phyloP scores from a whole-genome alignment of 495 filamentous ascomycete species.

The Penicillium tannophilum region DNA sequence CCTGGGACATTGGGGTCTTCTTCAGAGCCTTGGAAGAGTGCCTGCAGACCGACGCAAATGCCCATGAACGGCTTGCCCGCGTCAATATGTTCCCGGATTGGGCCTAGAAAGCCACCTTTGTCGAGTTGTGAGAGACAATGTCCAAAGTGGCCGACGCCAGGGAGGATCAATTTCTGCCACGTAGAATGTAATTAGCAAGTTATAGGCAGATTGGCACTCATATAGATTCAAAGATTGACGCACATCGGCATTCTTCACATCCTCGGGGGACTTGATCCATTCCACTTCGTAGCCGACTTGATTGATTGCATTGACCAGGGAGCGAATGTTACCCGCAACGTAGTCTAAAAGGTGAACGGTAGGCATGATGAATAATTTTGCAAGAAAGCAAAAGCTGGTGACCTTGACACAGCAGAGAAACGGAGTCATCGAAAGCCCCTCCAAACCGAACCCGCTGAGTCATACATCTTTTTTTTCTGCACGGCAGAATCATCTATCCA shows the following conservation, averaged over 20 bases:
- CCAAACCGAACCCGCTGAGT: constrained; percentile 33
- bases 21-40: constrained; percentile 80
- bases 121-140: constrained; percentile 87
- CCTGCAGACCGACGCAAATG: constrained; percentile 94
- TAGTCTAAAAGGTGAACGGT: constrained; percentile 91
- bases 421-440: constrained; percentile 22
- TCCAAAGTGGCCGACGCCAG: constrained; percentile 96
- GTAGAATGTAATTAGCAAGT: not conserved
- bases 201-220: not conserved
- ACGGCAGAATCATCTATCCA: constrained; percentile 21
- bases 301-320: constrained; percentile 95
- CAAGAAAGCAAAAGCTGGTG: not conserved
- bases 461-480: constrained; percentile 31
- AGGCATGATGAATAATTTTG: constrained; percentile 60
- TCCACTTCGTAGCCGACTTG: constrained; percentile 89
- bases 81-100: constrained; percentile 76
- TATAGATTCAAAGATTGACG: constrained; percentile 15
- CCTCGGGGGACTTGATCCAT: constrained; percentile 84
- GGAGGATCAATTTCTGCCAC: constrained; percentile 80
- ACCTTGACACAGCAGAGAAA: not conserved
- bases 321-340: constrained; percentile 87
- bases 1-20: constrained; percentile 73
- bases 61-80: constrained; percentile 96
- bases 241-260: constrained; percentile 84
- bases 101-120: constrained; percentile 75